Evolutionary conservation across 176 grass and related monocot genomes (phyloP).

Genomic region (Lolium perenne): DNA sequence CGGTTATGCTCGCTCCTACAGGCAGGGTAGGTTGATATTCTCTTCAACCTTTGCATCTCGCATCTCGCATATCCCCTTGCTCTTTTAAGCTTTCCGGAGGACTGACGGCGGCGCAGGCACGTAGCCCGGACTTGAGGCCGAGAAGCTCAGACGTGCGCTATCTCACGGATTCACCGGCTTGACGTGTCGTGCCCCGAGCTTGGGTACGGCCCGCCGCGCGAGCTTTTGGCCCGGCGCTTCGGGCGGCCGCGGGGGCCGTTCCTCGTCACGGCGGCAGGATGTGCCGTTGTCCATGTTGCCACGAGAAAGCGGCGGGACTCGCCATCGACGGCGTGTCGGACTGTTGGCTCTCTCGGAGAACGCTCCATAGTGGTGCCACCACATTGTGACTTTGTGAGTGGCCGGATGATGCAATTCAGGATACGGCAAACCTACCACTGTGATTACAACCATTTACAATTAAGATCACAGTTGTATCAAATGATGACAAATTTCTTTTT

Average conservation of each 20-base stretch:
- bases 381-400: too few relatives aligned
- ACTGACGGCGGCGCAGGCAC: too few relatives aligned
- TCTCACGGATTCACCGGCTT: neutral
- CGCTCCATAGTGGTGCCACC: neutral
- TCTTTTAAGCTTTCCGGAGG: conserved; percentile 1
- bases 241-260: neutral
- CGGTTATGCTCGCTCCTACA: neutral
- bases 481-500: too few relatives aligned
- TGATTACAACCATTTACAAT: too few relatives aligned
- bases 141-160: neutral
- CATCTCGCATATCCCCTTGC: neutral
- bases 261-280: neutral
- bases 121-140: neutral
- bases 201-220: neutral
- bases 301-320: neutral
- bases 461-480: too few relatives aligned
- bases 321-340: neutral
- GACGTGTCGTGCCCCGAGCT: neutral
- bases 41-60: neutral
- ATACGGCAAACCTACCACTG: too few relatives aligned
- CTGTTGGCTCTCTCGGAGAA: neutral
- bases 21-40: neutral
- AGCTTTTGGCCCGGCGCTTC: conserved; percentile 29
- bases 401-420: too few relatives aligned
- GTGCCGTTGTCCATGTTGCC: too few relatives aligned